Base-by-base conservation (phyloP, 192 early-diverging fungal species). In the Entophlyctis helioformis region DNA sequence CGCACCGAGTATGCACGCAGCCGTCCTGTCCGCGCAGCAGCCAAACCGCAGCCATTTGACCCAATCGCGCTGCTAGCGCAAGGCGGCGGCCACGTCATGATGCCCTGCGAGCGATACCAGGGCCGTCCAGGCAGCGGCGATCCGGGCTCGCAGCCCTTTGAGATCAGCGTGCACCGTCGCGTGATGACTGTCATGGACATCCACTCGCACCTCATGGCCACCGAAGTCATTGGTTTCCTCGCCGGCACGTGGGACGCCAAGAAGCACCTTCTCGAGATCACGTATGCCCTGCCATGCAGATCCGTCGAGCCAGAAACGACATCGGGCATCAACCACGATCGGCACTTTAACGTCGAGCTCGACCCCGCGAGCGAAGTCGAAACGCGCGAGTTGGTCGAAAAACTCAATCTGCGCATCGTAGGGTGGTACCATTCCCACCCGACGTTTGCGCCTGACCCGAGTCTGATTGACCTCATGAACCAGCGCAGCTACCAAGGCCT, bases 391-490 rank as follows among this genome's bases (percentile, higher is more conserved):
- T 61, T 76, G 59, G 87, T 91, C 58, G 72, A 73, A 25, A 71
- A 77, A 16, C 56, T 65, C 5, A 74, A 83, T 8, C 64, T 94
- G 71, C 56, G 65, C 24, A 82, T 94, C 8, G 84, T 94, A 2
- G 91, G 91, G 33, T 94, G 91, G 91, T 94, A 94, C 62, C 91
- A 94, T 62, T 86, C 83, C 19, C 91, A 94, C 56, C 91, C 91
- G 5, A 83, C 82, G 0, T 91, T 91, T 67, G 60, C 70, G 2
- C 88, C 91, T 4, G 83, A 89, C 37, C 91, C 91, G 23, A 85
- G 82, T 26, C 60, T 83, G n/a, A 78, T 91, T 22, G 91, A 94
- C 56, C 72, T 92, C 51, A 76, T 86, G 46, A 94, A 90, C 53
- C 91, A 94, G 59, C 71, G 71, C 4, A 83, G 78, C 12, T 89